Base-by-base conservation (phyloP, 108 stramenopile genomes). In the Mediolabrus comicus region DNA sequence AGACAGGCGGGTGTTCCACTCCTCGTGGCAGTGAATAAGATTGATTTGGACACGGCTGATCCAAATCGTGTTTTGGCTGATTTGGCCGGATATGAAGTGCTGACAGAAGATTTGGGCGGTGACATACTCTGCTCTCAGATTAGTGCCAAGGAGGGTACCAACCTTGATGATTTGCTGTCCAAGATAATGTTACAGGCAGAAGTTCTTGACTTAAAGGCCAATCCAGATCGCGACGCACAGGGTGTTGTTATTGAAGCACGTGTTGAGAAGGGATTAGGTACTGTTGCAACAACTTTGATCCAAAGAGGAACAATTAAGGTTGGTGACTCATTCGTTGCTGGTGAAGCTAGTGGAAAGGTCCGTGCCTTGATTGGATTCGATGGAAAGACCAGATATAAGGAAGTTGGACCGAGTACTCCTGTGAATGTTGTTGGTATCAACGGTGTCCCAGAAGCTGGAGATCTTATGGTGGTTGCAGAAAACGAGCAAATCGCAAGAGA, bases 11-110 rank as follows among this genome's bases (percentile, higher is more conserved):
- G 96, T 8, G 93, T 93, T n/a, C 96, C 97, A 19, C 61, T 98
- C 4, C 79, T 99, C 29, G 95, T 99, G 26, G 99, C 98, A 0
- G 87, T 99, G 39, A 99, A 98, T 71, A 99, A 99, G 84, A 86
- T 92, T 67, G 97, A 97, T 85, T 80, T 94, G 57, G 83, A 85
- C 59, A 84, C 91, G 17, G 94, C 93, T 9, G 95, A 98, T 62
- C 81, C 86, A n/a, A 77, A 52, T 29, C 80, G 83, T 66, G 90
- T 96, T 8, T 80, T 91, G 71, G 81, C 89, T 0, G 94, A 98
- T 69, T 84, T 99, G 69, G 93, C 95, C 31, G 67, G 68, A n/a
- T 93, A 97, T 69, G 97, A 95, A 41, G 73, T 99, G 7, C 62
- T 98, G 28, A 83, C 85, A n/a, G 98, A 98, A 72, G 93, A 95